phyloP scores from a whole-genome alignment of 495 filamentous ascomycete genomes.

The Xylaria intraflava region DNA sequence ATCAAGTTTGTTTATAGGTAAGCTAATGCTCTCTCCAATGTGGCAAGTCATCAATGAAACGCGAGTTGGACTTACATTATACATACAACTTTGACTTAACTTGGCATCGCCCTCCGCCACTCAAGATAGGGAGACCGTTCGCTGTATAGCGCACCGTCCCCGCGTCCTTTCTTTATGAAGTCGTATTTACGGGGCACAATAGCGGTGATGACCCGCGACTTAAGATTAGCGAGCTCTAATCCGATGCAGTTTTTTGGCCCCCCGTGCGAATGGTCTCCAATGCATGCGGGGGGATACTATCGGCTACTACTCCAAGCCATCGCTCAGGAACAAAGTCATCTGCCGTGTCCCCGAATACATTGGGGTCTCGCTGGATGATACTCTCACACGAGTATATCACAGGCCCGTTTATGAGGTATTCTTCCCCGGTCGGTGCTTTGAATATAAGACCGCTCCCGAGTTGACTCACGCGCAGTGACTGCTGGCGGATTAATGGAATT shows the following conservation, averaged over 20 bases:
- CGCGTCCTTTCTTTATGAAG: slow-evolving; percentile 40
- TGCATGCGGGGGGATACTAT: slow-evolving; percentile 29
- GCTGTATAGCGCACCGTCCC: slow-evolving; percentile 24
- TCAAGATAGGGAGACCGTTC: slow-evolving; percentile 17
- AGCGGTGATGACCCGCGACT: slow-evolving; percentile 34
- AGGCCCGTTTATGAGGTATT: slow-evolving; percentile 45
- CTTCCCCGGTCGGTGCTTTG: slow-evolving; percentile 27
- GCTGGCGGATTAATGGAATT: slow-evolving; percentile 40
- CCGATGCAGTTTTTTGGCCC: slow-evolving; percentile 54
- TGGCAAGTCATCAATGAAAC: neutral
- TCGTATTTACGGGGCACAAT: slow-evolving; percentile 34
- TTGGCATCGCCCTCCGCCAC: slow-evolving; percentile 38
- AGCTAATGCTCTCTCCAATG: neutral
- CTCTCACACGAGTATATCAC: slow-evolving; percentile 45
- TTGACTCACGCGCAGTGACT: slow-evolving; percentile 28
- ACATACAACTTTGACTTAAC: slow-evolving; percentile 35
- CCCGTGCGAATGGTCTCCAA: slow-evolving; percentile 51
- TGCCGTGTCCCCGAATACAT: slow-evolving; percentile 49
- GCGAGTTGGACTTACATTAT: slow-evolving; percentile 33
- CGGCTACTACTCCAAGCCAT: slow-evolving; percentile 39
- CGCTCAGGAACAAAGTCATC: slow-evolving; percentile 56
- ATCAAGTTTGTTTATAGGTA: neutral
- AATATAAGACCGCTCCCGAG: slow-evolving; percentile 26
- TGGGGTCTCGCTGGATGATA: slow-evolving; percentile 52
- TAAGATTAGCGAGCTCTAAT: slow-evolving; percentile 47